Base-by-base conservation (phyloP, 495 filamentous ascomycete genomes). In the Tricharina praecox region DNA sequence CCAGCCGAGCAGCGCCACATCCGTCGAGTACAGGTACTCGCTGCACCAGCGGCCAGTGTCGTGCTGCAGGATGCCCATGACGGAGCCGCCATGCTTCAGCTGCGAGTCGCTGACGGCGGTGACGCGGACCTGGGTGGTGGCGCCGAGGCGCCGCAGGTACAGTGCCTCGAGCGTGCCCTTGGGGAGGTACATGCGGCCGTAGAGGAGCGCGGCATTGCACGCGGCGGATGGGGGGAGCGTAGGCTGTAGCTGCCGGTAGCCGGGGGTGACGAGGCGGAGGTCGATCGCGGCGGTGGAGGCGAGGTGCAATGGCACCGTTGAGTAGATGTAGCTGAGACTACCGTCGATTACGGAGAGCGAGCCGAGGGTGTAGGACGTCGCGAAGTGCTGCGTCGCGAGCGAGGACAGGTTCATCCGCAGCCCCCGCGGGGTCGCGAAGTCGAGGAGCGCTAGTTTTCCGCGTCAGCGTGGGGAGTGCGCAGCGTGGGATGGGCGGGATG, bases 21-120 rank as follows among this genome's bases (percentile, higher is more conserved):
- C 88, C 0, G 90, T 88, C 49, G 82, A 92, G 62, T 85, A 90
- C 3, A 97, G 73, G 40, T 85, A 87, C 59, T 97, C 90, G 4
- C 82, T 76, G 54, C 78, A 83, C 64, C 86, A 94, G 53, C 85
- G 87, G 11, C 86, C 86, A 18, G 71, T 72, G 60, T 97, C 87
- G 46, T 87, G 82, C 55, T 93, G 87, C 23, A 88, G 68, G 47
- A 93, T 72, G 0, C 84, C 80, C 26, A 96, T 69, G 30, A 59
- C 51, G 67, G 45, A 36, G n/a, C 24, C 42, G 10, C 42, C 36
- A 5, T 30, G 36, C 35, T 78, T 73, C 26, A 88, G 61, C n/a
- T 66, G 66, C 15, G 72, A 69, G 47, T 85, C 81, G 44, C 84
- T 93, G 18, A 92, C 87, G 38, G 82, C 82, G 19, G 77, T 80